These are phyloP conservation scores for Beauveria scarabaeidicola DNA, from an alignment of 2,329 filamentous ascomycete species.

Conservation along the genomic window DNA sequence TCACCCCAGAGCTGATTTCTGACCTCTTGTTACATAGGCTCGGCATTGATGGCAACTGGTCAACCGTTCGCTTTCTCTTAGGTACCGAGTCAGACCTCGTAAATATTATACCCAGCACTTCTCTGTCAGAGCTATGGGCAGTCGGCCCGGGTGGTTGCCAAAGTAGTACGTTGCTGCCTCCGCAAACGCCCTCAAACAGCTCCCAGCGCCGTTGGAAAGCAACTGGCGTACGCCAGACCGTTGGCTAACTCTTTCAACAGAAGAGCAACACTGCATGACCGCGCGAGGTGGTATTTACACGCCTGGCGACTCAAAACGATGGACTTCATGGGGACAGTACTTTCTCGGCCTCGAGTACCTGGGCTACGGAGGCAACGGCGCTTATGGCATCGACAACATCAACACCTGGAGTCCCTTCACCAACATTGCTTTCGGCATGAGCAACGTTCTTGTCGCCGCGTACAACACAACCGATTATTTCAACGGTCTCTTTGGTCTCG, in stretches of 20 bases:
- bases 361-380: conserved; percentile 51
- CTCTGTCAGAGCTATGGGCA: conserved; percentile 63
- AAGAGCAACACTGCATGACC: conserved; percentile 43
- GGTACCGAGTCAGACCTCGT: conserved; percentile 30
- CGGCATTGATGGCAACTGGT: conserved; percentile 64
- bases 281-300: conserved; percentile 54
- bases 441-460: conserved; percentile 38
- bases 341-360: conserved; percentile 51
- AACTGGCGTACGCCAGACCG: neutral
- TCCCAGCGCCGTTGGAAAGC: neutral
- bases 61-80: conserved; percentile 50
- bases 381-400: conserved; percentile 52
- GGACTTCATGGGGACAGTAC: conserved; percentile 51
- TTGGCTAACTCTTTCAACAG: conserved; percentile 19
- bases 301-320: conserved; percentile 44
- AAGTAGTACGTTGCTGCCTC: conserved; percentile 30
- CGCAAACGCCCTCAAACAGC: neutral
- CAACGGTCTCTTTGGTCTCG: conserved; percentile 48
- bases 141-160: conserved; percentile 50
- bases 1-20: neutral
- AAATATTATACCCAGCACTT: conserved; percentile 50
- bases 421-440: conserved; percentile 31
- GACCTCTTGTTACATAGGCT: conserved; percentile 34
- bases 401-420: conserved; percentile 31
- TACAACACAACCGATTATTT: conserved; percentile 49